Evolutionary conservation across 2,329 filamentous ascomycete species (phyloP), one percentile per base, ranked within the genome.

Genomic region (Cladophialophora immunda): DNA sequence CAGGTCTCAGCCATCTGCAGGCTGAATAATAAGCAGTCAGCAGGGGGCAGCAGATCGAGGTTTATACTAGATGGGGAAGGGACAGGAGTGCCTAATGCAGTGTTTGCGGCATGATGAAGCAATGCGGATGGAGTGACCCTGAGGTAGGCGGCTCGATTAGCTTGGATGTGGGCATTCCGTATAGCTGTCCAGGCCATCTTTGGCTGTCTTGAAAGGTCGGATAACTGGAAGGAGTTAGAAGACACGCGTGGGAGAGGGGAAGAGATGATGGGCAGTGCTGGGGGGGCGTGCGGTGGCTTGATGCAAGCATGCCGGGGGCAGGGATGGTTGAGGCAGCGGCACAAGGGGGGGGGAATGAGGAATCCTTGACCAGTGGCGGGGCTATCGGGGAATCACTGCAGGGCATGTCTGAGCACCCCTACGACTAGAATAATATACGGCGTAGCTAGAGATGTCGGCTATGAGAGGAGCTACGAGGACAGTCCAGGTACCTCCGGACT

Each of bases 31-130:
- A 25, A 50, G n/a, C n/a, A n/a, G 22, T 50, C 15, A 50, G 45
- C 45, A 50, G 45, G 45, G 45, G 22, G 22, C 45, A 50, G 45
- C 45, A 22, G 45, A 50, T 50, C 45, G 45, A 50, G 45, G 19
- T 50, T 50, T 50, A 15, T 50, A 13, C 45, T 4, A 6, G 25
- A 25, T 50, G 19, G 19, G 45, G 7, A 25, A 25, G 45, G 45
- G 45, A 50, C 45, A 50, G 45, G 19, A 50, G 13, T 50, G 19
- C 45, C 45, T 50, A 50, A 50, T 50, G 45, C 19, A 50, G 45
- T 7, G 38, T n/a, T 4, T 41, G 38, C 38, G 38, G 38, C 34
- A 38, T 38, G 13, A 38, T 15, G 34, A 38, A 38, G 34, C 11
- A 38, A 38, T 38, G 34, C 34, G 34, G 34, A n/a, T 41, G 8